Evolutionary conservation across 1,139 yeast genomes (phyloP), one percentile per base, ranked within the genome.

Genomic region (Scheffersomyces stambukii): DNA sequence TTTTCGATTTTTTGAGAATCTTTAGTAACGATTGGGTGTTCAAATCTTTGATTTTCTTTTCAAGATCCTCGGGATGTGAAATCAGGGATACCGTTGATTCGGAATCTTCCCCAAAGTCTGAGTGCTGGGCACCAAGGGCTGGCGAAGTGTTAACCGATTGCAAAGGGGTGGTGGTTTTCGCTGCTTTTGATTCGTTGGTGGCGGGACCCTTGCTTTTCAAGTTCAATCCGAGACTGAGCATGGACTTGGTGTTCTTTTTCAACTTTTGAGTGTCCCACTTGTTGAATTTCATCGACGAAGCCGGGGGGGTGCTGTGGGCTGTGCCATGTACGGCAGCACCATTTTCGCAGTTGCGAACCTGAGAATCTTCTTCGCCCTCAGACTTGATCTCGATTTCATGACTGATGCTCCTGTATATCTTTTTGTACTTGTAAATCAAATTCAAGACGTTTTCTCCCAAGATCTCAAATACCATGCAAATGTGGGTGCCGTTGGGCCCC

Each of bases 381-480:
- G 22, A 23, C 22, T 40, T 36, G 8, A 24, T 28, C 20, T 36
- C 35, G n/a, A 38, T 33, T 29, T 34, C 41, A 11, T 31, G 31
- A 25, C 29, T 30, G 16, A 37, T 23, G 21, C 28, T 36, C 19
- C 30, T 29, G 23, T 36, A 34, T 10, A 41, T 32, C 27, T 54
- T 60, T 36, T 62, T 63, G 38, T 56, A 62, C 21, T 61, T 48
- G 33, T 63, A 54, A 30, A 64, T 59, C 29, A 62, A 48, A n/a
- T 61, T 63, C 21, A 64, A 46, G 19, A 63, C 46, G 40, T 60
- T 64, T 38, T 64, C 70, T 6, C 70, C 70, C 33, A 64, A 49
- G 1, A 64, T 60, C 39, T 65, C 71, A 33, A 65, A 62, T 4
- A 64, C 69, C 65, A 65, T 62, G 39, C 66, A 63, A 26, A 65